Conservation (phyloP, 352 stramenopile genomes). For the Phytophthora tentaculata region DNA sequence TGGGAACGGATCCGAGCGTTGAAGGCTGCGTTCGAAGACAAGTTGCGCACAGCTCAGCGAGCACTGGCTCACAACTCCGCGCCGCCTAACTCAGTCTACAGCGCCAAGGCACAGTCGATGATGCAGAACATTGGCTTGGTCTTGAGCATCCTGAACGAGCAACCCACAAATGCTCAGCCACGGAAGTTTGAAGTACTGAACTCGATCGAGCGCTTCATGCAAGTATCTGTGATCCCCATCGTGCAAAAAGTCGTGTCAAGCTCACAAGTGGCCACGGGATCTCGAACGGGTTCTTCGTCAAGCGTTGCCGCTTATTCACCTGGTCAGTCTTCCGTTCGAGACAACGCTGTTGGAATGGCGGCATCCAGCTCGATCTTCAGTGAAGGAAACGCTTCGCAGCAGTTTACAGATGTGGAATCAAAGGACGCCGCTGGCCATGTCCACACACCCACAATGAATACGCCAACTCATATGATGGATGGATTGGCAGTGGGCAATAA, state of each 20-base stretch:
- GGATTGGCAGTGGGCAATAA: constrained; percentile 17
- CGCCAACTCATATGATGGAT: constrained; percentile 23
- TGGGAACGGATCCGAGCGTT: constrained; percentile 76
- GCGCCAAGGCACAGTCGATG: constrained; percentile 76
- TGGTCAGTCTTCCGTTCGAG: constrained; percentile 3
- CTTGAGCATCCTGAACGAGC: constrained; percentile 65
- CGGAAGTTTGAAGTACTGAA: constrained; percentile 71
- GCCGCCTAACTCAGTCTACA: constrained; percentile 67
- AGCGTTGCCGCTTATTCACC: constrained; percentile 20
- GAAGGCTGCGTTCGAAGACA: constrained; percentile 51
- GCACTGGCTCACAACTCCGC: constrained; percentile 72
- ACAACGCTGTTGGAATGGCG: constrained; percentile 6
- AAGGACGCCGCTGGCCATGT: constrained; percentile 9
- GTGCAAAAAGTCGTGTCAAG: constrained; percentile 63
- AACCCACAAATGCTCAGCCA: constrained; percentile 50
- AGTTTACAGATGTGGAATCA: constrained; percentile 13
- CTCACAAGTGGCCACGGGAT: constrained; percentile 9
- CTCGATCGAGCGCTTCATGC: constrained; percentile 86
- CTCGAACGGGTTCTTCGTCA: constrained; percentile 1
- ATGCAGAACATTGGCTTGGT: constrained; percentile 84
- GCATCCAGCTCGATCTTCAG: constrained; percentile 11
- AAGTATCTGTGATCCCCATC: constrained; percentile 79
- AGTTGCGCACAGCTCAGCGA: constrained; percentile 67
- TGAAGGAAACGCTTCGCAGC: neutral
- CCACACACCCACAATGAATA: constrained; percentile 1